A percentile compares a stretch with the other conserved stretches of the same genome.
Evolutionary conservation across 352 stramenopile genomes (phyloP).

Genomic region (Globisporangium spiculum): DNA sequence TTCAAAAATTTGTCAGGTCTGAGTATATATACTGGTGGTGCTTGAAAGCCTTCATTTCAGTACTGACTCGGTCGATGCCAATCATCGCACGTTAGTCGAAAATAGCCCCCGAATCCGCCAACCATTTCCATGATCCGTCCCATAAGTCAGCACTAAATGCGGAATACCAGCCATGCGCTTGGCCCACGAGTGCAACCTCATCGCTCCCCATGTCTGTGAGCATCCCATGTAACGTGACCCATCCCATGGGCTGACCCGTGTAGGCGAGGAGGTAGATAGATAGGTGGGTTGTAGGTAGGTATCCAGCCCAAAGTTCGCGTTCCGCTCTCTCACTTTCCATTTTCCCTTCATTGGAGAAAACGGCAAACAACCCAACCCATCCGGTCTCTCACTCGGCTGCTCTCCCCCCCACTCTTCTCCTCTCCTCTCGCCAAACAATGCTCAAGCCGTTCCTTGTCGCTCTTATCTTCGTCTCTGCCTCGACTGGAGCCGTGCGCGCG

Average conservation of each 20-base stretch:
- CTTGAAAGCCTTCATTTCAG: not conserved
- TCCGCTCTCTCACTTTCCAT: not conserved
- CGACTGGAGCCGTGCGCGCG: not conserved
- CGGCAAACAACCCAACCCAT: not conserved
- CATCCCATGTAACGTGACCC: not conserved
- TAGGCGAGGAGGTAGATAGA: not conserved
- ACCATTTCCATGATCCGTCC: not conserved
- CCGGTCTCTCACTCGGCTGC: not conserved
- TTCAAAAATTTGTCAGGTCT: not conserved
- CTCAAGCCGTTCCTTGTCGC: slow-evolving; percentile 11
- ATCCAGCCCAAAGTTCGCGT: not conserved
- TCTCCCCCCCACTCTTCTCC: not conserved
- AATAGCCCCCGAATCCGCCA: not conserved
- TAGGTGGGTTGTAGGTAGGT: not conserved
- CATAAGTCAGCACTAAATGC: not conserved
- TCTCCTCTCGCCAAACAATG: not conserved
- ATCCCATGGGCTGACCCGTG: not conserved
- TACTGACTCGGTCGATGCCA: not conserved
- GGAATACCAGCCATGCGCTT: not conserved
- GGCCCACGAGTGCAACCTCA: not conserved
- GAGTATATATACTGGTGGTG: not conserved
- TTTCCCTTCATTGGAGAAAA: not conserved
- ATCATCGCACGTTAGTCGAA: not conserved
- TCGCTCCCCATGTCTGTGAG: not conserved
- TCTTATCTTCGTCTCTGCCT: slow-evolving; percentile 9